A percentile compares a stretch with the other conserved stretches of the same genome.
Evolutionary conservation across 2,329 filamentous ascomycete genomes (phyloP).

Genomic region (Diaporthe caulivora): DNA sequence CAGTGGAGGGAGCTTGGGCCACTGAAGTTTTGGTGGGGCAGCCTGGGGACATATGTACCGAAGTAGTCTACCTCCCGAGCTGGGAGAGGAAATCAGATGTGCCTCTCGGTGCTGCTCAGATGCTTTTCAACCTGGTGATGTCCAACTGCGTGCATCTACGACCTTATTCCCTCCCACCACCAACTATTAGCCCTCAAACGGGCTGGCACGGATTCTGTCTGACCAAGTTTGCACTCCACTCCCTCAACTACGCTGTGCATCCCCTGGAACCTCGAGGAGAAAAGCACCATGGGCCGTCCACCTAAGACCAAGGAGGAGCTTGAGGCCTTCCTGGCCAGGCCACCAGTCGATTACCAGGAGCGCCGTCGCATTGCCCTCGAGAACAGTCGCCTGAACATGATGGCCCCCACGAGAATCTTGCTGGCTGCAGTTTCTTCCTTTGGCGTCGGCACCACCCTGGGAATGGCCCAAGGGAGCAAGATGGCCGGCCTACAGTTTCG

Average conservation of each 20-base stretch:
- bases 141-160: background rate
- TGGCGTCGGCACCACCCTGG: conserved; percentile 76
- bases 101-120: background rate
- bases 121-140: background rate
- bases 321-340: conserved; percentile 23
- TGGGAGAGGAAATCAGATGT: conserved; percentile 2
- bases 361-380: conserved; percentile 25
- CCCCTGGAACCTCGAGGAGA: background rate
- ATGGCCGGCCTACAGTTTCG: conserved; percentile 86
- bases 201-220: background rate
- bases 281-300: conserved; percentile 31
- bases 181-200: background rate
- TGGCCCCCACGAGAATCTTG: conserved; percentile 58
- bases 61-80: background rate
- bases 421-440: conserved; percentile 74
- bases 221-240: background rate
- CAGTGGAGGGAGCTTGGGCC: conserved; percentile 40
- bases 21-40: conserved; percentile 5
- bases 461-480: conserved; percentile 78
- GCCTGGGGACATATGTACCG: conserved; percentile 5
- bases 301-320: conserved; percentile 34
- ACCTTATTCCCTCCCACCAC: background rate
- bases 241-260: background rate
- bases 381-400: conserved; percentile 36
- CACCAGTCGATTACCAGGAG: conserved; percentile 11